phyloP scores from a whole-genome alignment of 192 early-diverging fungal species.

The Fimicolochytrium jonesii region DNA sequence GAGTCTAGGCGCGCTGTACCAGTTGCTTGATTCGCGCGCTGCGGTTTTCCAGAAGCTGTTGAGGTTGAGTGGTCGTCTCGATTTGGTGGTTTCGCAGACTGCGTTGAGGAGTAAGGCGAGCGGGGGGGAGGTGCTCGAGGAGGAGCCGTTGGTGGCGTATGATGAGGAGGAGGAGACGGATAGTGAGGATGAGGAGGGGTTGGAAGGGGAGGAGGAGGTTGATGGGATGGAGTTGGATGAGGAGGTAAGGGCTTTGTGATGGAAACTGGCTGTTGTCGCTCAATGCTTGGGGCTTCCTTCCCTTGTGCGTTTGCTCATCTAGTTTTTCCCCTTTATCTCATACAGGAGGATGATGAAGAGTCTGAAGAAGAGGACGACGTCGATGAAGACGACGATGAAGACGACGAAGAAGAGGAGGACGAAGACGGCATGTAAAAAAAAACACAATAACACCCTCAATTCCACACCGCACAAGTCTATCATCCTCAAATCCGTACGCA shows the following conservation, averaged over 20 bases:
- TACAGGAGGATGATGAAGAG: neutral
- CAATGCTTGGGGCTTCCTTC: neutral
- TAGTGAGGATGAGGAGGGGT: neutral
- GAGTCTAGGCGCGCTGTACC: constrained; percentile 31
- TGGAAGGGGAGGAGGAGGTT: constrained; percentile 13
- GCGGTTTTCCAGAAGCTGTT: constrained; percentile 32
- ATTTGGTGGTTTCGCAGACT: constrained; percentile 39
- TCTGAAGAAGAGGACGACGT: constrained; percentile 7
- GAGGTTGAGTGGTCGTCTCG: constrained; percentile 42
- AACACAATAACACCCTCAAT: no score
- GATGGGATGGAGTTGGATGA: constrained; percentile 25
- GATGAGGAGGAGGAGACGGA: constrained; percentile 30
- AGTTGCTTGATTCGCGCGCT: constrained; percentile 25
- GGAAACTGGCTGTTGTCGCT: neutral
- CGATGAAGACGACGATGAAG: constrained; percentile 33
- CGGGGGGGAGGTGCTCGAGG: constrained; percentile 22
- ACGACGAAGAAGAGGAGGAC: constrained; percentile 25
- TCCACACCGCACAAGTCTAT: no score
- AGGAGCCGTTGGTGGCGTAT: constrained; percentile 31
- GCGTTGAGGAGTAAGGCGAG: constrained; percentile 6
- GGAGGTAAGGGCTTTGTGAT: neutral
- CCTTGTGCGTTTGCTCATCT: neutral
- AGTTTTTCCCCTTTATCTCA: neutral
- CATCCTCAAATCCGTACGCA: neutral
- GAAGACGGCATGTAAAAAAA: constrained; percentile 16